These are phyloP conservation scores for Pythium chondricola DNA, from an alignment of 352 stramenopile genomes.

Conservation along the genomic window DNA sequence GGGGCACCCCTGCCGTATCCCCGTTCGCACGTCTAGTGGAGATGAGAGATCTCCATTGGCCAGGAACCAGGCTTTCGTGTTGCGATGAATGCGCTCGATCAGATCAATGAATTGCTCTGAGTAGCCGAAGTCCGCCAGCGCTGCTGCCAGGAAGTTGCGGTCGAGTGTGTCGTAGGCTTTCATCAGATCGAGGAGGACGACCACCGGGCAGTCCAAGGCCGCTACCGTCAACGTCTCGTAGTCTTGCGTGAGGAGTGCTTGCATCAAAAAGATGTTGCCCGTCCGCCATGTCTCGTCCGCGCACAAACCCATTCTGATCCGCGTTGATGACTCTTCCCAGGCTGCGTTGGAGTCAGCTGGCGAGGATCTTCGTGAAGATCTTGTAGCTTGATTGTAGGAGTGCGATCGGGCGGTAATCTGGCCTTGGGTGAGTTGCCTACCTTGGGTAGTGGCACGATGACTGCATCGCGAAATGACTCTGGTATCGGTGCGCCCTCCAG, in stretches of 20 bases:
- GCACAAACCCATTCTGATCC: conserved; percentile 19
- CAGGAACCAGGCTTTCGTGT: conserved; percentile 3
- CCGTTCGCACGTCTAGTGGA: not conserved
- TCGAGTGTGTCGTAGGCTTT: conserved; percentile 20
- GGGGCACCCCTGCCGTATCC: conserved; percentile 17
- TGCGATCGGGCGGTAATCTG: conserved; percentile 19
- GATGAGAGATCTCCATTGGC: conserved; percentile 9
- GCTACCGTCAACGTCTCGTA: no score
- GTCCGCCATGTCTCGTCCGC: not conserved
- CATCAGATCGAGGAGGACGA: conserved; percentile 11
- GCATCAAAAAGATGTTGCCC: conserved; percentile 2
- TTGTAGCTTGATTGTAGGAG: conserved; percentile 22
- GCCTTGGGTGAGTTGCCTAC: conserved; percentile 9
- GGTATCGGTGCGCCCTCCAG: not conserved
- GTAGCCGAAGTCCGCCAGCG: not conserved
- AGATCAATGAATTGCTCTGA: not conserved
- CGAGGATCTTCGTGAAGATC: conserved; percentile 13
- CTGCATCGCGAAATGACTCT: not conserved
- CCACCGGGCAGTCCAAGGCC: not conserved
- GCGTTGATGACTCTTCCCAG: conserved; percentile 5
- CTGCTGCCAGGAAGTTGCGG: conserved; percentile 1
- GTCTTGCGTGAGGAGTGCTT: no score
- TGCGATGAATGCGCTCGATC: conserved; percentile 2
- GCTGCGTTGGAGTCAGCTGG: not conserved
- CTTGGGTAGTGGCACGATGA: conserved; percentile 19